Evolutionary conservation across 2,329 filamentous ascomycete genomes (phyloP).

Genomic region (Verticillium klebahnii): DNA sequence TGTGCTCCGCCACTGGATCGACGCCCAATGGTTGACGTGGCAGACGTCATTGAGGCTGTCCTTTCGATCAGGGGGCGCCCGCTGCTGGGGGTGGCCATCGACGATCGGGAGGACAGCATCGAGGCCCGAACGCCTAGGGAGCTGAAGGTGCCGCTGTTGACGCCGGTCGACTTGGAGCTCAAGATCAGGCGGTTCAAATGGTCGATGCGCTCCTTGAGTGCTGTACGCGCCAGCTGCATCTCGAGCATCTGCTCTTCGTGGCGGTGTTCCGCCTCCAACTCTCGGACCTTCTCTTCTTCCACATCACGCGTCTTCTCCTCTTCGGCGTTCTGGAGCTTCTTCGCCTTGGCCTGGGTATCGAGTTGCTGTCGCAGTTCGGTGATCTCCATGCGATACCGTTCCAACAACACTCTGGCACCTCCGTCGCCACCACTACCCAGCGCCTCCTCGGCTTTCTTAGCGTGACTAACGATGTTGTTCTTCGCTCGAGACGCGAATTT

Average conservation of each 20-base stretch:
- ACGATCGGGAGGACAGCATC: constrained; percentile 60
- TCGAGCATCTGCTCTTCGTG: constrained; percentile 98
- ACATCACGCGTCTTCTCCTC: constrained; percentile 59
- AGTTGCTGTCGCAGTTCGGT: constrained; percentile 74
- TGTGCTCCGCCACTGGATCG: constrained; percentile 39
- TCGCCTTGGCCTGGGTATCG: constrained; percentile 72
- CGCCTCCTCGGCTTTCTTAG: constrained; percentile 90
- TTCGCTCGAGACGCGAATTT: constrained; percentile 96
- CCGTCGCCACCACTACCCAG: constrained; percentile 76
- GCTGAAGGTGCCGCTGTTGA: constrained; percentile 76
- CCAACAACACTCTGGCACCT: constrained; percentile 79
- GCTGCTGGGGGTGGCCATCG: constrained; percentile 58
- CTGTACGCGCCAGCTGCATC: constrained; percentile 94
- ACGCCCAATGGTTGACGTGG: constrained; percentile 53
- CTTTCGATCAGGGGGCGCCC: constrained; percentile 53
- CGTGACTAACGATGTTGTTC: constrained; percentile 96
- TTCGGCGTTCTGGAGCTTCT: constrained; percentile 57
- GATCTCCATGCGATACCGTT: constrained; percentile 93
- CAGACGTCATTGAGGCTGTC: constrained; percentile 63
- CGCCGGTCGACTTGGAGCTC: constrained; percentile 91
- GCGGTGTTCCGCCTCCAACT: constrained; percentile 76
- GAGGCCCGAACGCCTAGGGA: constrained; percentile 56
- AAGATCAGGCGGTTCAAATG: constrained; percentile 93
- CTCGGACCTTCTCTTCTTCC: constrained; percentile 66
- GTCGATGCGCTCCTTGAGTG: constrained; percentile 94